phyloP scores from a whole-genome alignment of 768 basidiomycete genomes.

The Guyanaporus albipodus region DNA sequence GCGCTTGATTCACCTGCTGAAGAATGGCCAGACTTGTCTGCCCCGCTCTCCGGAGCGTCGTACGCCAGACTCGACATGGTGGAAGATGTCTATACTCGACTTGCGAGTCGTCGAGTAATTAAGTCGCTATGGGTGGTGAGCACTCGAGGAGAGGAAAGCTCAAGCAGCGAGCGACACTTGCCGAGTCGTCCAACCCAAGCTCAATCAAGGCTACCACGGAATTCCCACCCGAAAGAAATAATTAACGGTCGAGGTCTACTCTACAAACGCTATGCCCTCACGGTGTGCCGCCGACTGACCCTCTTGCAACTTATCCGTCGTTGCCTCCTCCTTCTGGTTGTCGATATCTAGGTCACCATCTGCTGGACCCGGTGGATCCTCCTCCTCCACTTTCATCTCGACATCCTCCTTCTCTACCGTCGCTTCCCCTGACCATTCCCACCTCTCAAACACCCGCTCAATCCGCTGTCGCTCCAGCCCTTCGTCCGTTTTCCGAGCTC shows the following conservation, averaged over 20 bases:
- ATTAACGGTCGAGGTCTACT: constrained; percentile 6
- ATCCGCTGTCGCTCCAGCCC: constrained; percentile 70
- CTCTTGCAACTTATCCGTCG: not conserved
- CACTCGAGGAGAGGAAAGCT: not conserved
- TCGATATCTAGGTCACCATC: constrained; percentile 4
- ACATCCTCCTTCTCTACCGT: constrained; percentile 17
- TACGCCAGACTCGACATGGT: constrained; percentile 32
- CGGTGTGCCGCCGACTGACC: too few species aligned
- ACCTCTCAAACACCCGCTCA: constrained; percentile 63
- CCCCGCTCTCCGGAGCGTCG: constrained; percentile 20
- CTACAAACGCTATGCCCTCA: constrained; percentile 18
- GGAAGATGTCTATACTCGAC: not conserved
- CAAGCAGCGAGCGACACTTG: too few species aligned
- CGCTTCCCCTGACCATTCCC: constrained; percentile 46
- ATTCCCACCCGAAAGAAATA: constrained; percentile 16
- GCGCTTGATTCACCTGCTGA: constrained; percentile 2
- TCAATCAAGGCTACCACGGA: not conserved
- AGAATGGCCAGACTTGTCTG: constrained; percentile 6
- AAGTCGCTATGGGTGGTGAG: too few species aligned
- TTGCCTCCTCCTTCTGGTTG: constrained; percentile 3
- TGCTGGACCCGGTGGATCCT: constrained; percentile 1
- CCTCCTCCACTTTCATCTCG: constrained; percentile 30
- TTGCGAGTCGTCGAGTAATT: too few species aligned
- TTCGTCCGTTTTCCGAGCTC: constrained; percentile 50
- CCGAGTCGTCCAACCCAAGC: not conserved